These are phyloP conservation scores for Coelastrella sp. DNA, from an alignment of 139 green algal species.

Conservation along the genomic window DNA sequence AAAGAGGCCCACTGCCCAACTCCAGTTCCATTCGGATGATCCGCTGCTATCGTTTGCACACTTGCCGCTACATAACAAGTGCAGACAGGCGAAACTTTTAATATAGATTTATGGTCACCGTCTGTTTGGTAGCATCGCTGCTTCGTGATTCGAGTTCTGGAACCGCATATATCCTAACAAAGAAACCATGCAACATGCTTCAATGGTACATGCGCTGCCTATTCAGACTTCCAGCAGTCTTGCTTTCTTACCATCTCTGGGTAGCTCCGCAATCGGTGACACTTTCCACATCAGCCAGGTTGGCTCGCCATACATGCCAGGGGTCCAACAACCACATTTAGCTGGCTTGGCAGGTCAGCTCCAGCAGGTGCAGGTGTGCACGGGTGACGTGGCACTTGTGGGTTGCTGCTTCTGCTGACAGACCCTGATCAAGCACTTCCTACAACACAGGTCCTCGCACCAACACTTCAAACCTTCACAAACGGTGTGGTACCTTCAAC, in stretches of 20 bases:
- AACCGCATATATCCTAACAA: neutral
- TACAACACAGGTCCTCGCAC: neutral
- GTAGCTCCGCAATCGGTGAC: neutral
- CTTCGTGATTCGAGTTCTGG: too few species aligned
- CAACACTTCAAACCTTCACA: neutral
- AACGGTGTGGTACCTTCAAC: neutral
- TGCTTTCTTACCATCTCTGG: neutral
- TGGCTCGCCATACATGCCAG: neutral
- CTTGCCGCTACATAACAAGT: too few species aligned
- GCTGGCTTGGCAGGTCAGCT: neutral
- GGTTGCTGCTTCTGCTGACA: neutral
- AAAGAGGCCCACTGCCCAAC: too few species aligned
- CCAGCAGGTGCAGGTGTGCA: neutral
- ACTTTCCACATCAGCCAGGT: neutral
- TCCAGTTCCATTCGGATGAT: too few species aligned
- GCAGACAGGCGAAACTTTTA: too few species aligned
- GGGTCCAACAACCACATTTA: neutral
- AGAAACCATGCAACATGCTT: neutral
- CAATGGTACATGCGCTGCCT: neutral
- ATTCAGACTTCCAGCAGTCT: neutral
- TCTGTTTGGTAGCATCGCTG: too few species aligned
- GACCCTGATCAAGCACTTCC: neutral
- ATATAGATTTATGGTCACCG: too few species aligned
- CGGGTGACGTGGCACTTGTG: neutral
- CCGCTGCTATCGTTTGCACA: too few species aligned